Evolutionary conservation across 768 basidiomycete species (phyloP).

Genomic region (Tricholoma matsutake): DNA sequence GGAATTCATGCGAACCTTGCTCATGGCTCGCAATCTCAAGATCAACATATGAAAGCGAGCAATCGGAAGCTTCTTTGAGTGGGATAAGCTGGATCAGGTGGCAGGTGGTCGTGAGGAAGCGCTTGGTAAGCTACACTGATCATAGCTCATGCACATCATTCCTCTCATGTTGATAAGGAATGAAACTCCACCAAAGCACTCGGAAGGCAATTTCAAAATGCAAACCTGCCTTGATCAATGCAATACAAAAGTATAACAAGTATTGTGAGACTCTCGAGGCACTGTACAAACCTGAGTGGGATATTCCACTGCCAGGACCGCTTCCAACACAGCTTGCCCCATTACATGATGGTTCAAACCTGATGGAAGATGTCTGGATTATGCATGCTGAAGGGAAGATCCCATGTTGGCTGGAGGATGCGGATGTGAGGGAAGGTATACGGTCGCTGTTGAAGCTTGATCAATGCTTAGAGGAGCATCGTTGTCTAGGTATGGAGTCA

Average conservation of each 20-base stretch:
- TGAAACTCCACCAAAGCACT: constrained; percentile 29
- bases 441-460: constrained; percentile 13
- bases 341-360: constrained; percentile 18
- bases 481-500: constrained; percentile 14
- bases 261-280: constrained; percentile 21
- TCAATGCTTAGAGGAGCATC: constrained; percentile 17
- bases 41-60: constrained; percentile 34
- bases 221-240: constrained; percentile 20
- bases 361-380: constrained; percentile 39
- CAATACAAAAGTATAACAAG: constrained; percentile 26
- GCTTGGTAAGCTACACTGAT: not conserved
- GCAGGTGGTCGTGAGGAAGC: constrained; percentile 2
- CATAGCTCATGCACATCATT: too few relatives aligned
- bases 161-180: constrained; percentile 20
- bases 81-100: constrained; percentile 27
- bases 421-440: constrained; percentile 14
- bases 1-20: constrained; percentile 27
- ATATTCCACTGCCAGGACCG: constrained; percentile 28
- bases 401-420: constrained; percentile 33
- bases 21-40: constrained; percentile 36
- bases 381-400: constrained; percentile 5
- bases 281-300: constrained; percentile 17
- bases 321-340: constrained; percentile 26
- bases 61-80: constrained; percentile 35
- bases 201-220: constrained; percentile 24